Percentiles rank a stretch among this genome's conserved stretches.
Conservation (phyloP, 768 basidiomycete genomes). For the Trametes meyenii region DNA sequence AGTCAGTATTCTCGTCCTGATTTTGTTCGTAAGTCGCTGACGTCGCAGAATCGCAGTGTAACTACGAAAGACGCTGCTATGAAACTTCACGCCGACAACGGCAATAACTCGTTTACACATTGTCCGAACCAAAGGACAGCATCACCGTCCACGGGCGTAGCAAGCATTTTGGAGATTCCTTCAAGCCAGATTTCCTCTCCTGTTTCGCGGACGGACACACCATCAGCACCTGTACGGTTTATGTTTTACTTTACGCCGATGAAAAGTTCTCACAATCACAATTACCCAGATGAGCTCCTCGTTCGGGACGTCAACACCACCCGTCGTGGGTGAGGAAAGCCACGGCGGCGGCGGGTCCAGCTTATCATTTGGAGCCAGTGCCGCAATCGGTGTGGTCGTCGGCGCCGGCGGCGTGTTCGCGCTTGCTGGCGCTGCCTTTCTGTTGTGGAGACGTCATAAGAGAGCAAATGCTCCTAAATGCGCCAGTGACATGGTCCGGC, state of each 20-base stretch:
- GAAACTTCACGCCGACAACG: not conserved
- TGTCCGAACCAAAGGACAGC: not conserved
- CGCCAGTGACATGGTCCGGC: not conserved
- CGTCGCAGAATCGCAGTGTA: not conserved
- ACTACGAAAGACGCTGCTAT: not conserved
- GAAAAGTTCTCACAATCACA: too few relatives aligned
- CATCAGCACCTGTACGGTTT: too few relatives aligned
- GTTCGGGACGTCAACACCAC: not conserved
- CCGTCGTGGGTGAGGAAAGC: not conserved
- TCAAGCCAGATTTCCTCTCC: not conserved
- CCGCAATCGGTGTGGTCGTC: not conserved
- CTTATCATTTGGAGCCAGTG: not conserved
- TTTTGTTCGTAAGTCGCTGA: not conserved
- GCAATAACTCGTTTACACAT: not conserved
- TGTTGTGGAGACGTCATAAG: not conserved
- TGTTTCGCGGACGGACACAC: not conserved
- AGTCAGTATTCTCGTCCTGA: not conserved
- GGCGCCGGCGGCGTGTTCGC: not conserved
- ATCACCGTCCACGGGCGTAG: not conserved
- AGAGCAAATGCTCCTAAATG: not conserved
- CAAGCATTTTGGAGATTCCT: too few relatives aligned
- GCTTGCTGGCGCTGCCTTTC: not conserved
- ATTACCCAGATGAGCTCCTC: not conserved
- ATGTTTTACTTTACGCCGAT: too few relatives aligned
- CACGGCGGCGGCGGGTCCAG: not conserved